Evolutionary conservation across 2,329 filamentous ascomycete genomes (phyloP), one percentile per base, ranked within the genome.

Genomic region (Alternaria incomplexa): DNA sequence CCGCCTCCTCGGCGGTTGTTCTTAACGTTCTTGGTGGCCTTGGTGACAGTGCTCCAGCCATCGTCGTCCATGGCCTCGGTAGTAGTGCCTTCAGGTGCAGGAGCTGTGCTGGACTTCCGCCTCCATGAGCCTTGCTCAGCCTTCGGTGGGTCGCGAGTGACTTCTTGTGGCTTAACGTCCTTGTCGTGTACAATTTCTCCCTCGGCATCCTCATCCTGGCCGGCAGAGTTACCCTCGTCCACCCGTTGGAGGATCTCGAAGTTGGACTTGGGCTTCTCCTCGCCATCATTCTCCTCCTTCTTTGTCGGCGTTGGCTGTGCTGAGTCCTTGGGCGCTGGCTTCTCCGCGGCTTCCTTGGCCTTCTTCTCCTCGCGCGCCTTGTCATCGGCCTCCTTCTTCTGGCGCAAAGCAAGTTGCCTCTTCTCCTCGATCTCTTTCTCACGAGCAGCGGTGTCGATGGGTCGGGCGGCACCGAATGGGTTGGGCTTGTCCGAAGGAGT

Each of bases 381-480:
- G 66, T 96, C 93, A 1, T 96, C 93, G 1, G 90, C 89, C 73
- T 97, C 93, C 77, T 90, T 92, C 88, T 96, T 97, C 80, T 96
- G 90, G 67, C 89, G 89, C 25, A 93, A 67, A 7, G 88, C 87
- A 62, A 92, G 85, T 74, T 91, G 85, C 69, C 91, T 88, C 86
- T 93, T 97, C 83, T 97, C 93, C 75, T 96, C 95, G 61, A 99
- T 89, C 80, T 96, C 90, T 73, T 90, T 91, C 83, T 98, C 95
- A 69, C 92, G 90, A 13, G 93, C 88, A 48, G 93, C 92, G 50
- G 95, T 98, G 81, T 99, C 94, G 73, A 98, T 97, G 58, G 96
- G 96, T 66, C 91, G 90, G 60, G 96, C 96, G 64, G 92, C 94
- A 74, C 96, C 96, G 78, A 99, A 99, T 44, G 93, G 93, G 80